phyloP scores from a whole-genome alignment of 2,329 filamentous ascomycete species.

The Penicillium vulpinum region DNA sequence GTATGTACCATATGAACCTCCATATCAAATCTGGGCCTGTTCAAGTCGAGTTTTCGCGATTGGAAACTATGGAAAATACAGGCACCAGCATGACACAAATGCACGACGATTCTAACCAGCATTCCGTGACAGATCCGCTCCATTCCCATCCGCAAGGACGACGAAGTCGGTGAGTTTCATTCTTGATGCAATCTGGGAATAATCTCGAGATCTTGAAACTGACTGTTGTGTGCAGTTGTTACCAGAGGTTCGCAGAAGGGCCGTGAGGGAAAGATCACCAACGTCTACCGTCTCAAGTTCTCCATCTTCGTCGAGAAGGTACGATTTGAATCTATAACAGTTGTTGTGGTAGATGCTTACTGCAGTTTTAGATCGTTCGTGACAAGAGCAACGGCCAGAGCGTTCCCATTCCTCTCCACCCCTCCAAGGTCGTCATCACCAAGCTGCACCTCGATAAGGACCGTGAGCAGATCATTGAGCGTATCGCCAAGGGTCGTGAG shows the following conservation, averaged over 20 bases:
- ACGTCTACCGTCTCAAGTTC: constrained; percentile 98
- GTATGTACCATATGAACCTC: constrained; percentile 56
- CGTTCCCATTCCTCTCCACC: constrained; percentile 90
- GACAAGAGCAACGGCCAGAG: constrained; percentile 98
- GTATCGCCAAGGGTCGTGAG: constrained; percentile 51
- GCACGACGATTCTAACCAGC: constrained; percentile 16
- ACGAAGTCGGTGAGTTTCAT: constrained; percentile 64
- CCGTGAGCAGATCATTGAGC: constrained; percentile 51
- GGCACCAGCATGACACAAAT: not conserved
- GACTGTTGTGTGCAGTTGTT: constrained; percentile 54
- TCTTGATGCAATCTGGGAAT: not conserved
- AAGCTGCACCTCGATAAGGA: constrained; percentile 85
- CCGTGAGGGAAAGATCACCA: constrained; percentile 96
- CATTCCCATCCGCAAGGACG: constrained; percentile 97
- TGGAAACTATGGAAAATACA: not conserved
- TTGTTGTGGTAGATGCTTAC: constrained; percentile 1
- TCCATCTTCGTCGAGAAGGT: constrained; percentile 92
- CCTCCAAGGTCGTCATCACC: constrained; percentile 96
- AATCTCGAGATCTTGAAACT: not conserved
- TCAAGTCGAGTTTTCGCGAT: constrained; percentile 7
- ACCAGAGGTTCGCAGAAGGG: constrained; percentile 95
- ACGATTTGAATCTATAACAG: not conserved
- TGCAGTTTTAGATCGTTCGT: constrained; percentile 61
- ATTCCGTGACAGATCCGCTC: constrained; percentile 69
- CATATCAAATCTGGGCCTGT: constrained; percentile 10